Evolutionary conservation across 1,284 basidiomycete species (phyloP), one percentile per base, ranked within the genome.

Genomic region (Trametes pubescens): DNA sequence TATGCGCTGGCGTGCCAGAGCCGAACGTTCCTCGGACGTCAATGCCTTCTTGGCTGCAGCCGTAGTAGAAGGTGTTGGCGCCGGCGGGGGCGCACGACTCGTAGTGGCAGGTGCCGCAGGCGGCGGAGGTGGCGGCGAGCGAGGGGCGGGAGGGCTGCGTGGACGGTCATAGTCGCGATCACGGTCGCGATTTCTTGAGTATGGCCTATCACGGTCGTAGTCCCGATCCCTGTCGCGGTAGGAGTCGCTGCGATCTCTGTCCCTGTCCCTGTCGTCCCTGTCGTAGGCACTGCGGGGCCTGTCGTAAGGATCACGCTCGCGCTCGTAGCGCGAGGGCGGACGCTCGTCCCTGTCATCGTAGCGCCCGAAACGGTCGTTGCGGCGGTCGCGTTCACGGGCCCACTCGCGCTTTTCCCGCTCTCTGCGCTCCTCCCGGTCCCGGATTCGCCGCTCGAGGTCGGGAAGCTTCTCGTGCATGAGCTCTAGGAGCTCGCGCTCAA

Each of bases 401-500:
- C 92, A 92, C 51, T 94, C 90, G 51, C 93, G 81, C 73, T 90
- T 90, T 71, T 97, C 93, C 71, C 87, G 82, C 68, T 91, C 87
- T 74, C 84, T 89, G 65, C 89, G 83, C 66, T 90, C 88, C 57
- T 97, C 94, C 51, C 93, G 81, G 26, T 90, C 89, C 73, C 94
- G 88, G 65, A 98, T 88, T 73, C 89, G 89, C 72, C 90, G 85
- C 78, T 99, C 96, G 14, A 99, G 85, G 68, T 94, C 93, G 0
- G 97, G 98, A 2, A 99, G 83, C 60, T 92, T 87, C 75, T 98
- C 95, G 72, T 99, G 95, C 88, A 94, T 89, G 54, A 99, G 81
- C 61, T 85, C 84, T 69, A 98, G 78, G 44, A 99, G 81, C 72
- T 99, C 95, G 44, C 98, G 85, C 79, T 99, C 98, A 24, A 98